A percentile compares a stretch with the other conserved stretches of the same genome.
phyloP scores from a whole-genome alignment of 139 green algal species.

The Ettlia oleoabundans region DNA sequence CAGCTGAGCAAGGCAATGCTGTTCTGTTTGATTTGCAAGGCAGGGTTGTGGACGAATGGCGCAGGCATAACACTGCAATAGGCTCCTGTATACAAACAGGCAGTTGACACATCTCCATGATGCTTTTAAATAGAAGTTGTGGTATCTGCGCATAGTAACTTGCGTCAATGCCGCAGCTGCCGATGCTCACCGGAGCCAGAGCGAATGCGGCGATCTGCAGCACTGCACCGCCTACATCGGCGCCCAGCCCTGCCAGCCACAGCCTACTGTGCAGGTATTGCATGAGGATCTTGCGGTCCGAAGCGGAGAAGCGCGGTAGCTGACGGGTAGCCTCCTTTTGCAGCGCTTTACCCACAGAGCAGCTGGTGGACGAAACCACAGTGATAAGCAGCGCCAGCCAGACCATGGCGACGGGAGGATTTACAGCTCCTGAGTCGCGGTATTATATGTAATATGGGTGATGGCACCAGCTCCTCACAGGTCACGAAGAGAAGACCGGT shows the following conservation, averaged over 20 bases:
- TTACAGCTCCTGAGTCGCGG: too few species aligned
- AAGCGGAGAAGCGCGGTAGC: constrained; percentile 68
- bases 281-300: constrained; percentile 61
- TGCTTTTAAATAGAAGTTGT: background rate
- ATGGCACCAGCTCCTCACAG: background rate
- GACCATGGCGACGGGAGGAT: constrained; percentile 29
- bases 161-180: background rate
- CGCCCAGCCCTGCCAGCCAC: constrained; percentile 75
- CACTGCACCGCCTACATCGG: constrained; percentile 80
- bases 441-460: too few species aligned
- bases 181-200: constrained; percentile 67
- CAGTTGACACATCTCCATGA: too few species aligned
- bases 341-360: constrained; percentile 88
- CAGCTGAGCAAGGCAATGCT: too few species aligned
- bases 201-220: constrained; percentile 89
- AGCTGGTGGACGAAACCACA: constrained; percentile 76
- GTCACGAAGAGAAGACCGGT: background rate
- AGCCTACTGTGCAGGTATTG: constrained; percentile 64
- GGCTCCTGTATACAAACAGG: too few species aligned
- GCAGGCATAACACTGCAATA: too few species aligned
- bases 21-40: too few species aligned
- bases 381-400: constrained; percentile 80
- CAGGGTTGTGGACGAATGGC: too few species aligned
- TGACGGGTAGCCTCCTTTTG: constrained; percentile 84
- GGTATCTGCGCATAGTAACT: background rate